Conservation (phyloP, 1,284 basidiomycete genomes). For the Austroboletus novae-zelandiae region DNA sequence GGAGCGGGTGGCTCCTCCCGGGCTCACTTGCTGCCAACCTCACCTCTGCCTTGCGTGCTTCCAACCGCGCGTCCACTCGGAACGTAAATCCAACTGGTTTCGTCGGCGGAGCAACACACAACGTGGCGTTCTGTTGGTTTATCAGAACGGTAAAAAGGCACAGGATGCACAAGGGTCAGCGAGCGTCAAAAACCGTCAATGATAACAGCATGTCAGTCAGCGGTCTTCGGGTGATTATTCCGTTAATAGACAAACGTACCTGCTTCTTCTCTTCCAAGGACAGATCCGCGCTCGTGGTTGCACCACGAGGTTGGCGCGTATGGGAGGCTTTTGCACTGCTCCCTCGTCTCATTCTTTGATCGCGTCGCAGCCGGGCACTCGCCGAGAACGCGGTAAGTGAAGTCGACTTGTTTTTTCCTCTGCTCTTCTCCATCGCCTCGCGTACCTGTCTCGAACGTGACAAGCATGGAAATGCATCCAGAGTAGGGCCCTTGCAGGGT, state of each 20-base stretch:
- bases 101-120: constrained; percentile 40
- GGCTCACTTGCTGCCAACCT: constrained; percentile 25
- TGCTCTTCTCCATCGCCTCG: constrained; percentile 7
- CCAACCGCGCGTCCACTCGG: constrained; percentile 42
- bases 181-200: constrained; percentile 7
- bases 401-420: constrained; percentile 5
- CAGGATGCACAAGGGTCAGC: constrained; percentile 7
- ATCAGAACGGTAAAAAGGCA: constrained; percentile 12
- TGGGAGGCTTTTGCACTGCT: not conserved
- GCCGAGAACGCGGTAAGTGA: constrained; percentile 4
- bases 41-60: constrained; percentile 35
- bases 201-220: constrained; percentile 21
- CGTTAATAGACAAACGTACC: constrained; percentile 30
- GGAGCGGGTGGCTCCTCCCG: constrained; percentile 14
- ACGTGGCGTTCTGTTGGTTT: constrained; percentile 23
- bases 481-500: constrained; percentile 16
- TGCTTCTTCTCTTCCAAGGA: constrained; percentile 29
- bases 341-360: not conserved
- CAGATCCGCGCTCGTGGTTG: constrained; percentile 20
- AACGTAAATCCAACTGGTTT: constrained; percentile 52
- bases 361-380: constrained; percentile 2
- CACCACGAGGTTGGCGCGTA: constrained; percentile 13
- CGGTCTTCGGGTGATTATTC: constrained; percentile 16
- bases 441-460: constrained; percentile 13
- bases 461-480: constrained; percentile 20